These are phyloP conservation scores for Picocystis salinarum DNA, from an alignment of 139 green algal genomes.

Conservation along the genomic window DNA sequence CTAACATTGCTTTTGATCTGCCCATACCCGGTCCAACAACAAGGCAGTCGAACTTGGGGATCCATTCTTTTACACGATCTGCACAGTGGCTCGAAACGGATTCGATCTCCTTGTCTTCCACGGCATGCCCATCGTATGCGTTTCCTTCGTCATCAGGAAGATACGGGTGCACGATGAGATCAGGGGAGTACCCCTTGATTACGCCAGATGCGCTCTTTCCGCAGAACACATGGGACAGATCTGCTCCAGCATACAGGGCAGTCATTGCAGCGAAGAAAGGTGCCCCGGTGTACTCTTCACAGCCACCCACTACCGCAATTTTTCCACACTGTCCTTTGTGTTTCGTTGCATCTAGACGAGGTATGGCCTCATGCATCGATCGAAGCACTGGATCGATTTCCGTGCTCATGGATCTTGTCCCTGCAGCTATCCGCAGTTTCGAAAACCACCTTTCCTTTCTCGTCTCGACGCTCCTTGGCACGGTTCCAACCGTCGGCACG, in stretches of 20 bases:
- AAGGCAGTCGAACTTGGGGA: conserved; percentile 33
- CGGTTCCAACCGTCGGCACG: too few relatives aligned
- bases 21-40: conserved; percentile 64
- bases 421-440: too few relatives aligned
- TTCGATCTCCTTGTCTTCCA: background rate
- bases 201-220: conserved; percentile 45
- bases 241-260: conserved; percentile 57
- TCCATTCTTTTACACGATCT: conserved; percentile 37
- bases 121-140: background rate
- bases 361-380: too few relatives aligned
- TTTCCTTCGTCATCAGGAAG: conserved; percentile 25
- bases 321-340: conserved; percentile 81
- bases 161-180: conserved; percentile 87
- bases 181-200: conserved; percentile 83
- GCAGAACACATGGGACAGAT: conserved; percentile 85
- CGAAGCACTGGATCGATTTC: too few relatives aligned
- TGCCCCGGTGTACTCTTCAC: conserved; percentile 81
- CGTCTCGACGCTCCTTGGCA: too few relatives aligned
- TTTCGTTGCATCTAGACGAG: too few relatives aligned
- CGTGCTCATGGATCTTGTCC: too few relatives aligned
- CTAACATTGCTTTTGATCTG: conserved; percentile 18
- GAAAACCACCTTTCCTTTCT: too few relatives aligned
- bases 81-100: background rate
- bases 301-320: conserved; percentile 80
- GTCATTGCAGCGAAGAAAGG: conserved; percentile 82